Evolutionary conservation across 495 filamentous ascomycete species (phyloP).

Genomic region (Aspergillus bridgeri): DNA sequence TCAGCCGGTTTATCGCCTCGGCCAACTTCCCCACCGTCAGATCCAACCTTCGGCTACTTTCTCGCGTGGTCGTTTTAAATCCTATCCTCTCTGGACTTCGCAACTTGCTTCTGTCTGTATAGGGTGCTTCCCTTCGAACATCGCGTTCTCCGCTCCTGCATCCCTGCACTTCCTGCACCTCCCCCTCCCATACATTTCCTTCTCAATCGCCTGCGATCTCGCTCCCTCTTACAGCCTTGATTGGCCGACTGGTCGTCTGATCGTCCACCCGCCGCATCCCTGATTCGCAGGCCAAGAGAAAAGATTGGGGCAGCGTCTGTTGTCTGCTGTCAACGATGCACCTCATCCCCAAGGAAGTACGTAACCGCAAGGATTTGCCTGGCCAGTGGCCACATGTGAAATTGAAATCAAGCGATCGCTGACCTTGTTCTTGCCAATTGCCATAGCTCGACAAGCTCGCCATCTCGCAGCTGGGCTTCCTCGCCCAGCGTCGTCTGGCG

Average conservation of each 20-base stretch:
- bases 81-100: too few relatives aligned
- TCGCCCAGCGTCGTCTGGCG: constrained; percentile 87
- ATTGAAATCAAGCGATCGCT: neutral
- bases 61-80: too few relatives aligned
- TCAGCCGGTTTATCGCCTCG: constrained; percentile 18
- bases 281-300: constrained; percentile 15
- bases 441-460: constrained; percentile 89
- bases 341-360: constrained; percentile 81
- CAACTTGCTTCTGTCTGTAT: too few relatives aligned
- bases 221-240: constrained; percentile 7
- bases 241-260: constrained; percentile 8
- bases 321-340: constrained; percentile 55
- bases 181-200: constrained; percentile 2
- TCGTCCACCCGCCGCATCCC: constrained; percentile 3
- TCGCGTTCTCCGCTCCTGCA: constrained; percentile 3
- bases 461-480: constrained; percentile 82
- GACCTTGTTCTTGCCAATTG: neutral
- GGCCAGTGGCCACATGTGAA: too few relatives aligned
- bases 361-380: constrained; percentile 19
- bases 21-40: constrained; percentile 8
- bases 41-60: constrained; percentile 12
- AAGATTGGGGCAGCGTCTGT: neutral
- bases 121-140: too few relatives aligned
- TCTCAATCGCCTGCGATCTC: neutral
- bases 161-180: constrained; percentile 6